Conservation (phyloP, 1,284 basidiomycete genomes). For the Ganoderma sinense region DNA sequence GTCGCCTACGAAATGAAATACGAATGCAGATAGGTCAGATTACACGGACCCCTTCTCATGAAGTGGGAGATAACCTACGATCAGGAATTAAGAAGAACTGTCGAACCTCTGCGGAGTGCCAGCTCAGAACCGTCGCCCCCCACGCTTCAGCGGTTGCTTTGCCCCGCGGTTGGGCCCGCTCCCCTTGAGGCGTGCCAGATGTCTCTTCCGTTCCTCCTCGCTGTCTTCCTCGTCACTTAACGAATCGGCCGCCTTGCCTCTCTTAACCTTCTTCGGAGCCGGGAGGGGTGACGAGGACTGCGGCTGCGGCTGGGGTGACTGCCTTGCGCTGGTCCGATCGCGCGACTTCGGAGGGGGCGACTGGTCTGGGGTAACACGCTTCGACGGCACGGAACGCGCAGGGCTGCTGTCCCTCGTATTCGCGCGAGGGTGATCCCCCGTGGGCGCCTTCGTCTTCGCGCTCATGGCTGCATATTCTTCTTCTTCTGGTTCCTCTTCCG, state of each 20-base stretch:
- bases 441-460: slow-evolving; percentile 29
- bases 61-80: slow-evolving; percentile 20
- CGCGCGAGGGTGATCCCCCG: slow-evolving; percentile 18
- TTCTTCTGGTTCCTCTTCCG: slow-evolving; percentile 48
- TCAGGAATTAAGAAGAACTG: neutral
- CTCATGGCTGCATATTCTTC: slow-evolving; percentile 16
- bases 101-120: neutral
- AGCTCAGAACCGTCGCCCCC: slow-evolving; percentile 71
- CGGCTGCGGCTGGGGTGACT: slow-evolving; percentile 5
- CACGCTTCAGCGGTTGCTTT: slow-evolving; percentile 77
- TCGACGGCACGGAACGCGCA: slow-evolving; percentile 24
- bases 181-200: slow-evolving; percentile 46
- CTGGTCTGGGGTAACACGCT: slow-evolving; percentile 27
- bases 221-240: slow-evolving; percentile 62
- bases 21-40: slow-evolving; percentile 21
- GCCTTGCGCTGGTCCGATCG: slow-evolving; percentile 12
- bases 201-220: slow-evolving; percentile 55
- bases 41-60: slow-evolving; percentile 11
- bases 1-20: slow-evolving; percentile 6
- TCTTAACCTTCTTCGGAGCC: slow-evolving; percentile 54
- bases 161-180: slow-evolving; percentile 52
- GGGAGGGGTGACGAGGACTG: slow-evolving; percentile 45
- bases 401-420: slow-evolving; percentile 17
- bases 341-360: slow-evolving; percentile 20
- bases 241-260: slow-evolving; percentile 36